These are phyloP conservation scores for Takashimella koratensis DNA, from an alignment of 1,284 basidiomycete species.

Conservation along the genomic window DNA sequence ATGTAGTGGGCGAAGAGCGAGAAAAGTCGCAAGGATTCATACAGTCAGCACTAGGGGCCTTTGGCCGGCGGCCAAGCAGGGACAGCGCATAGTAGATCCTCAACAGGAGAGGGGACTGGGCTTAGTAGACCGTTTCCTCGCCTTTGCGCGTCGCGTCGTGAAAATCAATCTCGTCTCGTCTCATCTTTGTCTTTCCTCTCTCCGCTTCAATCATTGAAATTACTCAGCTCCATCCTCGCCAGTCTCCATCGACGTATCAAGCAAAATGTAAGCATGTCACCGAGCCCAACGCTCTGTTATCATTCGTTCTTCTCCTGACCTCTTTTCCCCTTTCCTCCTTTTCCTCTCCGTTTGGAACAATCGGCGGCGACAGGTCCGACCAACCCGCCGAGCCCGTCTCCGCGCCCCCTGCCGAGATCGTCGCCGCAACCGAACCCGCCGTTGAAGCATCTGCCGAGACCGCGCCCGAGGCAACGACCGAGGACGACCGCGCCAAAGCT, in stretches of 20 bases:
- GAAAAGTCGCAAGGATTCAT: neutral
- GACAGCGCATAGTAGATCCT: neutral
- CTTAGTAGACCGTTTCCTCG: no score
- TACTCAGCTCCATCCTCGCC: no score
- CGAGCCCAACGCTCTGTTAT: no score
- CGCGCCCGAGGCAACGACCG: neutral
- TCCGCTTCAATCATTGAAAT: no score
- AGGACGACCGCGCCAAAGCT: slow-evolving; percentile 19
- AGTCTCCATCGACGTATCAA: neutral
- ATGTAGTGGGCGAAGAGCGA: neutral
- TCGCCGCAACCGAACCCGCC: neutral
- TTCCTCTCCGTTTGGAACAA: neutral
- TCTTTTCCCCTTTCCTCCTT: neutral
- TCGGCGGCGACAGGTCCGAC: neutral
- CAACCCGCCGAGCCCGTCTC: neutral
- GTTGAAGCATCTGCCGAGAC: neutral
- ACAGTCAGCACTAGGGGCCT: no score
- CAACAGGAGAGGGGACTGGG: no score
- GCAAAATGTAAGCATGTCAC: neutral
- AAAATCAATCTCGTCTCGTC: neutral
- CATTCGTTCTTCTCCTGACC: neutral
- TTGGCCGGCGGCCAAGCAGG: neutral
- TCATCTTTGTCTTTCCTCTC: neutral
- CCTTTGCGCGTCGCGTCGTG: neutral
- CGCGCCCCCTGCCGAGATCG: neutral